These are phyloP conservation scores for Candida pseudoviswanathii DNA, from an alignment of 1,139 yeast species.

Conservation along the genomic window DNA sequence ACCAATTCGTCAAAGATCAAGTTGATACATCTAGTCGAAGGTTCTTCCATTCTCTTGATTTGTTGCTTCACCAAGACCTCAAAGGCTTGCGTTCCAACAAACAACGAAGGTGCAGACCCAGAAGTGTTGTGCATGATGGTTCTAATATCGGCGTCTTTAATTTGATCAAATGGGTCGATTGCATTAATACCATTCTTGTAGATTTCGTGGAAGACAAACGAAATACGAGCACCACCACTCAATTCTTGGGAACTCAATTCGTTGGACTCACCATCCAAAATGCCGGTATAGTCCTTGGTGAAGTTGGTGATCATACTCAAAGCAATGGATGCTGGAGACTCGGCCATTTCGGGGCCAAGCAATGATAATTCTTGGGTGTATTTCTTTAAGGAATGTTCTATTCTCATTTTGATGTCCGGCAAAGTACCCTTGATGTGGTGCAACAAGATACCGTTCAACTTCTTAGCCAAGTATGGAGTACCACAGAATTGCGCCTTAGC, in stretches of 20 bases:
- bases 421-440: conserved; percentile 93
- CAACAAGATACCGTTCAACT: conserved; percentile 83
- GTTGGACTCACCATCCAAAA: conserved; percentile 90
- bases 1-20: conserved; percentile 93
- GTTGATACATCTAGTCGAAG: conserved; percentile 83
- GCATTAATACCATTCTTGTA: conserved; percentile 92
- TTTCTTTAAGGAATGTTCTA: conserved; percentile 79
- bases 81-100: conserved; percentile 97
- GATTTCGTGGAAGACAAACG: conserved; percentile 96
- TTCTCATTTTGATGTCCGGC: conserved; percentile 90
- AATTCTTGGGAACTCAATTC: conserved; percentile 85
- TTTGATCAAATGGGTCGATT: conserved; percentile 95
- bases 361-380: conserved; percentile 77
- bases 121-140: conserved; percentile 97
- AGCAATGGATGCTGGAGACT: conserved; percentile 87
- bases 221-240: conserved; percentile 97
- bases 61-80: conserved; percentile 96
- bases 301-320: conserved; percentile 90
- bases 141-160: conserved; percentile 94
- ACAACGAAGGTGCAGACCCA: conserved; percentile 96
- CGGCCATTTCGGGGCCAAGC: conserved; percentile 85
- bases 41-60: conserved; percentile 92
- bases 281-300: conserved; percentile 88
- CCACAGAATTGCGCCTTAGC: conserved; percentile 93
- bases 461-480: conserved; percentile 93